Evolutionary conservation across 1,284 basidiomycete genomes (phyloP).

Genomic region (Caloboletus firmus): DNA sequence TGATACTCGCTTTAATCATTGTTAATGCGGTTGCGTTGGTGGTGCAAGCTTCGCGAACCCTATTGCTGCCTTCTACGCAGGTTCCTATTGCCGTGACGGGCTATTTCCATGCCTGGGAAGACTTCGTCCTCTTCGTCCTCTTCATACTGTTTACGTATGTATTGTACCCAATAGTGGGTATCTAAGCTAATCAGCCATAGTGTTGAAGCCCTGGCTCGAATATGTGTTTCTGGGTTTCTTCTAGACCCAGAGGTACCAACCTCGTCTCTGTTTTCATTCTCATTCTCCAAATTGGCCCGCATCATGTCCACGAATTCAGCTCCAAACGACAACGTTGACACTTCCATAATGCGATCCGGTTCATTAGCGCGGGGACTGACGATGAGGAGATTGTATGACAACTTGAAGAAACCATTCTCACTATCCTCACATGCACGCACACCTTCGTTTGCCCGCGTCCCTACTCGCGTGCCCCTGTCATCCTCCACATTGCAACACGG

Average conservation of each 20-base stretch:
- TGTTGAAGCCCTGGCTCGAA: slow-evolving; percentile 84
- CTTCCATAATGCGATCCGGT: slow-evolving; percentile 16
- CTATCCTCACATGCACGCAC: slow-evolving; percentile 21
- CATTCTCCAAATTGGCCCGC: slow-evolving; percentile 39
- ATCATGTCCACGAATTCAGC: slow-evolving; percentile 20
- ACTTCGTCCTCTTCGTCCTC: slow-evolving; percentile 78
- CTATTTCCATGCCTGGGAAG: slow-evolving; percentile 89
- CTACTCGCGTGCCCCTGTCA: neutral
- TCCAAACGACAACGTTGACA: neutral
- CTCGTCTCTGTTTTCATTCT: slow-evolving; percentile 52
- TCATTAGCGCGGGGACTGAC: slow-evolving; percentile 34
- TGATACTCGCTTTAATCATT: slow-evolving; percentile 83
- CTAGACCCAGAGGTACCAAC: slow-evolving; percentile 81
- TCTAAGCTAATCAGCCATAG: slow-evolving; percentile 39
- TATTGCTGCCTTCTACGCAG: slow-evolving; percentile 48
- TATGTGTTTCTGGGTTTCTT: slow-evolving; percentile 88
- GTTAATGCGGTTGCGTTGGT: slow-evolving; percentile 82
- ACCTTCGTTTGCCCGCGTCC: slow-evolving; percentile 5
- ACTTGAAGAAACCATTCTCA: slow-evolving; percentile 37
- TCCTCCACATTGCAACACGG: neutral
- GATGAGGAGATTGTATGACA: slow-evolving; percentile 32
- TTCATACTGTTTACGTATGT: slow-evolving; percentile 89
- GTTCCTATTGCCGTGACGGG: slow-evolving; percentile 53
- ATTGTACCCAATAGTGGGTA: neutral
- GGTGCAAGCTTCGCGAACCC: slow-evolving; percentile 68